Evolutionary conservation across 1,284 basidiomycete genomes (phyloP), one percentile per base, ranked within the genome.

Genomic region (Pulveroboletus sp.): DNA sequence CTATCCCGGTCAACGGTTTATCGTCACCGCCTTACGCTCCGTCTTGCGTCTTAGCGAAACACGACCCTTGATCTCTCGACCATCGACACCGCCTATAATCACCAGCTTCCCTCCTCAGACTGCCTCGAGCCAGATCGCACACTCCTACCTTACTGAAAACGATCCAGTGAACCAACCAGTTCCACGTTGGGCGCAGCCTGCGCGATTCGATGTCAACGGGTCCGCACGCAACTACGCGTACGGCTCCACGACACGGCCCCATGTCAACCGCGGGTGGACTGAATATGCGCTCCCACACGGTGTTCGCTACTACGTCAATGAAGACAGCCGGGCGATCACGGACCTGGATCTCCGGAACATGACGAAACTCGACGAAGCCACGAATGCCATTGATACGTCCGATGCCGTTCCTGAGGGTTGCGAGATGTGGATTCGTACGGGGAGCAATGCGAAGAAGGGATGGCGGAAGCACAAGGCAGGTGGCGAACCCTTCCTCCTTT

Each of bases 221-320:
- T 69, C 69, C 12, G 70, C 72, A 26, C 70, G 58, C n/a, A 61
- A 48, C 48, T 64, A 71, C 17, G 28, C 59, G 11, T 71, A 71
- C 31, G 71, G 69, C 11, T 60, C 69, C 15, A 59, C 70, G 3
- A 51, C 62, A 2, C 58, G 60, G 0, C 68, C 68, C 0, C 63
- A 71, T 20, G 49, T 55, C 17, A 48, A 36, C 25, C 72, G 77
- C 14, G 82, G 82, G 10, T 91, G 89, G 89, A 76, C 80, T 43
- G 85, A 86, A 65, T 83, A 87, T 66, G 75, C 79, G 11, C 80
- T 91, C 14, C 89, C 89, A 1, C 86, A 91, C 63, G 81, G 81
- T 20, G 74, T 80, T 5, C 74, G 79, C 36, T 91, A 91, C 72
- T 91, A 84, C 63, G 78, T 81, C 39, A 85, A 90, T 62, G 78